These are phyloP conservation scores for Amanita jacksonii DNA, from an alignment of 768 basidiomycete species.

Conservation along the genomic window DNA sequence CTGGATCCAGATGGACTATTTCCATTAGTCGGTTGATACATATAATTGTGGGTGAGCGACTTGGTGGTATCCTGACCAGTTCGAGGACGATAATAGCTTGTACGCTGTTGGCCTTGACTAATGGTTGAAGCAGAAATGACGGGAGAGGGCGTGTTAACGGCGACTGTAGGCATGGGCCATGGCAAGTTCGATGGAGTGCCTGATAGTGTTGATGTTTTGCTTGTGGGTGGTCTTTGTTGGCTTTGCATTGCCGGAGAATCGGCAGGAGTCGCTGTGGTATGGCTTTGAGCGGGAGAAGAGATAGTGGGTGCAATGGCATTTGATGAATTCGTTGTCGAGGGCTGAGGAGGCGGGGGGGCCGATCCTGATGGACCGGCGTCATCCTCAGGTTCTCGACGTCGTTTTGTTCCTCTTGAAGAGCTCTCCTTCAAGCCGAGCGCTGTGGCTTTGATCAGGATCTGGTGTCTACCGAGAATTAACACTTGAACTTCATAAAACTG, in stretches of 20 bases:
- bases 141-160: conserved; percentile 47
- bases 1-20: conserved; percentile 13
- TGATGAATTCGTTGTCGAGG: conserved; percentile 17
- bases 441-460: conserved; percentile 77
- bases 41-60: conserved; percentile 29
- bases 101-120: conserved; percentile 33
- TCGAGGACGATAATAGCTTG: conserved; percentile 48
- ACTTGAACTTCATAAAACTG: neutral
- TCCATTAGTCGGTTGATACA: conserved; percentile 39
- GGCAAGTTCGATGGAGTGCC: conserved; percentile 29
- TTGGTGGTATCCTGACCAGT: conserved; percentile 16
- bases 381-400: conserved; percentile 28
- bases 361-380: conserved; percentile 17
- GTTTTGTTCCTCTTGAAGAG: conserved; percentile 50
- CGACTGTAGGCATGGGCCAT: conserved; percentile 70
- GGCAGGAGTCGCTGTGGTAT: conserved; percentile 34
- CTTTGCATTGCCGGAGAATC: conserved; percentile 46
- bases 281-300: conserved; percentile 28
- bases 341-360: conserved; percentile 24
- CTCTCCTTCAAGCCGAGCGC: conserved; percentile 72
- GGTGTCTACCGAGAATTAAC: conserved; percentile 40
- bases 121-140: conserved; percentile 33
- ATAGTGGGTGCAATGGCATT: conserved; percentile 13
- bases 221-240: conserved; percentile 27
- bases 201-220: conserved; percentile 19